Percentiles rank a stretch among this genome's conserved stretches.
Evolutionary conservation across 2,329 filamentous ascomycete genomes (phyloP).

Genomic region (Scopulariopsis brevicaulis): DNA sequence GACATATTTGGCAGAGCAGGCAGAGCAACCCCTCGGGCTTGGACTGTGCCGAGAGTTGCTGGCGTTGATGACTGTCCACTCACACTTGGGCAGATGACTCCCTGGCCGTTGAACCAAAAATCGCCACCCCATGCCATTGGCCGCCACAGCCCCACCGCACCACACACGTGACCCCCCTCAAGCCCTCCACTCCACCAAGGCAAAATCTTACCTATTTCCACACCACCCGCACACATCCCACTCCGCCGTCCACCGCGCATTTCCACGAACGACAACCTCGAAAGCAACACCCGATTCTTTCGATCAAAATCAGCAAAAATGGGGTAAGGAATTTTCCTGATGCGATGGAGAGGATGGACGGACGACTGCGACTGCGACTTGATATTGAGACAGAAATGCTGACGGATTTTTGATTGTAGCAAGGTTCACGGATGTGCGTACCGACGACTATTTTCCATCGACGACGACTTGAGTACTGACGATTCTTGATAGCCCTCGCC

Average conservation of each 20-base stretch:
- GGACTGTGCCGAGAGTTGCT: neutral
- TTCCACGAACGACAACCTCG: neutral
- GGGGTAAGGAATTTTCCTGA: constrained; percentile 1
- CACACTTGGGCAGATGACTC: neutral
- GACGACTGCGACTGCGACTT: neutral
- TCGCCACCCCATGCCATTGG: neutral
- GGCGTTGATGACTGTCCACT: neutral
- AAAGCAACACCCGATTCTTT: constrained; percentile 3
- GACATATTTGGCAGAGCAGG: too few species aligned
- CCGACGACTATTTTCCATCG: constrained; percentile 27
- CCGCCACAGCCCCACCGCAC: neutral
- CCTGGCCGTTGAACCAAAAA: neutral
- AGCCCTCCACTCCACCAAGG: constrained; percentile 1
- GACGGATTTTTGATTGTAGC: constrained; percentile 3
- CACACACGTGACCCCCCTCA: constrained; percentile 1
- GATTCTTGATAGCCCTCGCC: constrained; percentile 52
- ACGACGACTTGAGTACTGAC: constrained; percentile 7
- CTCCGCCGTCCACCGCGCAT: neutral
- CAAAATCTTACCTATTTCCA: constrained; percentile 3
- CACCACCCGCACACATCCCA: neutral
- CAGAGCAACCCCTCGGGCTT: neutral
- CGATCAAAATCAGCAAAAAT: constrained; percentile 5
- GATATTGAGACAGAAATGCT: neutral
- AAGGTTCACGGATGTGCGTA: constrained; percentile 46
- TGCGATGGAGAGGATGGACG: neutral